Evolutionary conservation across 352 stramenopile species (phyloP).

Genomic region (Aphanomyces astaci): DNA sequence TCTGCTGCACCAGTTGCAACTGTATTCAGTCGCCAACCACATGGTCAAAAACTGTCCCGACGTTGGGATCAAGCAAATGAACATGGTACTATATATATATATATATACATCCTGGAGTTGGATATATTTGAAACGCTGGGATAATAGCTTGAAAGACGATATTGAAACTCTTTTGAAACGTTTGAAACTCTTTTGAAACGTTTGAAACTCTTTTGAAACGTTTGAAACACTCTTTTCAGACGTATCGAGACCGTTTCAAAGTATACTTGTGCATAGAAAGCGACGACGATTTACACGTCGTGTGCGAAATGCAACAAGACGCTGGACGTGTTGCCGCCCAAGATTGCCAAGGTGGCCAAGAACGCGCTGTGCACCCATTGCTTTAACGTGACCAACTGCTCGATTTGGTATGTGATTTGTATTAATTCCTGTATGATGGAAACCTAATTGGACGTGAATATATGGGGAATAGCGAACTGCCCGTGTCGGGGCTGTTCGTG

Average conservation of each 20-base stretch:
- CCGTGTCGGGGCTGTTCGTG: slow-evolving; percentile 82
- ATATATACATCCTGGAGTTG: too few relatives aligned
- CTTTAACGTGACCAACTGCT: slow-evolving; percentile 57
- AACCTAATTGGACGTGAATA: too few relatives aligned
- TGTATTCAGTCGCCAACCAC: slow-evolving; percentile 82
- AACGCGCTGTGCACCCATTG: slow-evolving; percentile 26
- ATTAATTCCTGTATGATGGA: too few relatives aligned
- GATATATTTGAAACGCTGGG: too few relatives aligned
- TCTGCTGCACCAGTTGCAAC: slow-evolving; percentile 75
- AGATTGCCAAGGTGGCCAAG: background rate
- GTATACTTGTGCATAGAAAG: slow-evolving; percentile 49
- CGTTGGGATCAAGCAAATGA: slow-evolving; percentile 84
- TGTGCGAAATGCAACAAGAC: slow-evolving; percentile 65
- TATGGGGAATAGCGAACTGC: slow-evolving; percentile 78
- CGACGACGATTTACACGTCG: slow-evolving; percentile 45
- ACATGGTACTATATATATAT: slow-evolving; percentile 63
- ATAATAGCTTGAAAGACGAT: too few relatives aligned
- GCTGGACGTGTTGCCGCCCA: slow-evolving; percentile 9
- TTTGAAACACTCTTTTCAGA: too few relatives aligned
- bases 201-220: too few relatives aligned
- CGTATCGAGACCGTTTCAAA: too few relatives aligned
- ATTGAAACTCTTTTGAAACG: too few relatives aligned
- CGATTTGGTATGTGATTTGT: slow-evolving; percentile 57
- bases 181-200: too few relatives aligned
- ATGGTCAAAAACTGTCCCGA: slow-evolving; percentile 79